Conservation (phyloP, 148 eudicot genomes). For the Camellia granthamiana region DNA sequence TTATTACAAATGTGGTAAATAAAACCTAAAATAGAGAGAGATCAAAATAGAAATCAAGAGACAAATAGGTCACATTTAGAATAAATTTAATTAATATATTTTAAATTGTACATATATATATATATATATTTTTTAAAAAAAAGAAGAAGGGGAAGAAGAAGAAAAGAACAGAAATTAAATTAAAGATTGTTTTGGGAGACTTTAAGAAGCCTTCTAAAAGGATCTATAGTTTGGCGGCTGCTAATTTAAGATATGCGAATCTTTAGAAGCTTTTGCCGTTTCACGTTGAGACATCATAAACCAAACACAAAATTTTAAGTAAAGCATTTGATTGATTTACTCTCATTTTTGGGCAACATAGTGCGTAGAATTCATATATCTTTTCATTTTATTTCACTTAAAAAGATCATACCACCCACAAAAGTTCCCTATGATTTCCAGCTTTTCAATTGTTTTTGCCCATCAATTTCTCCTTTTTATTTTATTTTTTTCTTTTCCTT, state of each 20-base stretch:
- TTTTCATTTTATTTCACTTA: not conserved
- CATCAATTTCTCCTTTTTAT: conserved; percentile 4
- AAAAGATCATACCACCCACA: not conserved
- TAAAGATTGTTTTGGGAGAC: no score
- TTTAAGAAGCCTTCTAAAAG: no score
- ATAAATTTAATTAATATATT: no score
- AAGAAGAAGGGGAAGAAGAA: not conserved
- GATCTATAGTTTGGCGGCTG: not conserved
- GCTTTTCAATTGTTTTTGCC: conserved; percentile 15
- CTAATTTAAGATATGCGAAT: not conserved
- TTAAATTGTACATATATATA: no score
- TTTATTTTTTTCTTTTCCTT: not conserved
- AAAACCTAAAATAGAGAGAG: no score
- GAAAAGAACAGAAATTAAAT: not conserved
- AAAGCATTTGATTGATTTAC: not conserved
- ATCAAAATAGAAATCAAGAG: no score
- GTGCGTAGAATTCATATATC: not conserved
- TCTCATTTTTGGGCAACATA: not conserved
- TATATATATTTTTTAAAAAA: not conserved
- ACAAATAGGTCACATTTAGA: no score
- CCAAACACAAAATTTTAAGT: not conserved
- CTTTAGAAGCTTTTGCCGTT: not conserved
- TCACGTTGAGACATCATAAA: not conserved
- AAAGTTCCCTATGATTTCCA: not conserved
- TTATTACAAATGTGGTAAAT: no score